Percentiles rank a stretch among this genome's conserved stretches.
phyloP scores from a whole-genome alignment of 768 basidiomycete genomes.

The Kwoniella dejecticola region DNA sequence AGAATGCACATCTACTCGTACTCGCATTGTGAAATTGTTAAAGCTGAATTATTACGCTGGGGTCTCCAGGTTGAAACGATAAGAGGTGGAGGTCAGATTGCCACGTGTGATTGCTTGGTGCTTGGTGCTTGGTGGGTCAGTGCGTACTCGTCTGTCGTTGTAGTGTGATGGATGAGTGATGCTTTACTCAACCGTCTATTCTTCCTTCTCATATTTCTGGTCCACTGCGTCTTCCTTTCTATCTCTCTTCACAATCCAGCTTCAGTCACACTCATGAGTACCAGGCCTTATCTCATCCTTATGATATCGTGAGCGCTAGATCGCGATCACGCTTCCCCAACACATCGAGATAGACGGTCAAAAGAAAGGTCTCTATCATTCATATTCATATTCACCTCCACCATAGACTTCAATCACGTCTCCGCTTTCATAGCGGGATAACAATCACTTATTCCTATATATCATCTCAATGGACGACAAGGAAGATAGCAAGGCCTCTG shows the following conservation, averaged over 20 bases:
- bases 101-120: not conserved
- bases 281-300: too few species aligned
- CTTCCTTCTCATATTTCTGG: not conserved
- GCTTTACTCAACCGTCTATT: slow-evolving; percentile 3
- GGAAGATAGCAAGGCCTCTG: slow-evolving; percentile 2
- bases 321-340: too few species aligned
- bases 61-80: not conserved
- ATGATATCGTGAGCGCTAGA: too few species aligned
- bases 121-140: not conserved
- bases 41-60: too few species aligned
- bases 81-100: not conserved
- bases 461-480: slow-evolving; percentile 18
- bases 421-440: slow-evolving; percentile 7
- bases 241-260: not conserved
- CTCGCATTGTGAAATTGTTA: too few species aligned
- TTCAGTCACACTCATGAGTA: slow-evolving; percentile 9
- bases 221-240: not conserved
- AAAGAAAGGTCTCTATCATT: too few species aligned
- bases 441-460: not conserved
- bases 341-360: too few species aligned
- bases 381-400: not conserved
- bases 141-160: not conserved
- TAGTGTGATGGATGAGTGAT: too few species aligned
- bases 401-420: not conserved
- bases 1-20: too few species aligned